Percentiles rank a stretch among this genome's conserved stretches.
Conservation (phyloP, 331 rosid species). For the Telfairia occidentalis region DNA sequence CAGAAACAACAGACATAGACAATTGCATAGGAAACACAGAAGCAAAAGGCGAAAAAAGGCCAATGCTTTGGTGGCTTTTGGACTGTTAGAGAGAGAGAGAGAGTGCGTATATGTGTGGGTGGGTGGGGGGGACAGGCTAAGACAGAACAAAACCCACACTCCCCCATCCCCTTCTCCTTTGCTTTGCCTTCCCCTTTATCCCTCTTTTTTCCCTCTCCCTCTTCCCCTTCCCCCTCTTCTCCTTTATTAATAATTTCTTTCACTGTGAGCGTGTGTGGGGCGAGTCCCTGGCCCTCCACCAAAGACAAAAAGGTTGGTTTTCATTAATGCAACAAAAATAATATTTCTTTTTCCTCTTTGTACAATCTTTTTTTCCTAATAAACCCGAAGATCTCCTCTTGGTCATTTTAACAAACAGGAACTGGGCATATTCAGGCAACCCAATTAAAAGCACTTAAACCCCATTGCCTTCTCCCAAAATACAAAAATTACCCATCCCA, state of each 20-base stretch:
- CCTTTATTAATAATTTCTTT: slow-evolving; percentile 25
- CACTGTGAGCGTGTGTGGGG: slow-evolving; percentile 21
- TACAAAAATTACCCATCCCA: neutral
- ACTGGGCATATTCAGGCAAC: slow-evolving; percentile 2
- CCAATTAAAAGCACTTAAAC: neutral
- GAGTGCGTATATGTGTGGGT: slow-evolving; percentile 21
- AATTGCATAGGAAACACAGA: slow-evolving; percentile 66
- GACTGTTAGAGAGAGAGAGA: slow-evolving; percentile 28
- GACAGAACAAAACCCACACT: slow-evolving; percentile 71
- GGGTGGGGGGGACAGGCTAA: slow-evolving; percentile 83
- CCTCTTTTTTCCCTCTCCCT: neutral
- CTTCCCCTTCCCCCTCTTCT: neutral
- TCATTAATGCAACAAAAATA: slow-evolving; percentile 26
- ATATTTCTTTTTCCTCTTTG: neutral
- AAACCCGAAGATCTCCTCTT: neutral
- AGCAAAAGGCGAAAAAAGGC: slow-evolving; percentile 58
- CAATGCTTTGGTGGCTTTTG: slow-evolving; percentile 50
- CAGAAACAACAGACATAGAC: slow-evolving; percentile 58
- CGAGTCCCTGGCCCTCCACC: slow-evolving; percentile 78
- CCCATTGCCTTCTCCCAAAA: neutral
- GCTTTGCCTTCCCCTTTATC: slow-evolving; percentile 38
- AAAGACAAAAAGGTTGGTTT: slow-evolving; percentile 36
- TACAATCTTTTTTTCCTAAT: neutral
- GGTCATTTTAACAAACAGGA: slow-evolving; percentile 4
- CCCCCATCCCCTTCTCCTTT: slow-evolving; percentile 31